Evolutionary conservation across 306 rosid species (phyloP).

Genomic region (Notholithocarpus densiflorus): DNA sequence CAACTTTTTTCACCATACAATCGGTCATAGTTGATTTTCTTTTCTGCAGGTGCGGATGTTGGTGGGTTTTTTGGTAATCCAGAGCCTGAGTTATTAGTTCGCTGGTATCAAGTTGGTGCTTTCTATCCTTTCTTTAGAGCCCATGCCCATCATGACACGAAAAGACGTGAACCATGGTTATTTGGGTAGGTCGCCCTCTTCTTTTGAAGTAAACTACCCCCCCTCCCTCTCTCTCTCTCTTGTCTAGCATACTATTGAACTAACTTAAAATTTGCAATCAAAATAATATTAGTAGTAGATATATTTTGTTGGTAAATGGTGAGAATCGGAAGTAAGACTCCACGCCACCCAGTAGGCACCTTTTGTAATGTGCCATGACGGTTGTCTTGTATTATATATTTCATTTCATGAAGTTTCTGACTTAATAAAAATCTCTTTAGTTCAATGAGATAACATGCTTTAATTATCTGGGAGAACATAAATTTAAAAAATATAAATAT

Average conservation of each 20-base stretch:
- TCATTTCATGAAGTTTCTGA: background rate
- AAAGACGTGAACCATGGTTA: constrained; percentile 97
- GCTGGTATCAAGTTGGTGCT: constrained; percentile 97
- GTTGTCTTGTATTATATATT: background rate
- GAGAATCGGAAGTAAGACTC: background rate
- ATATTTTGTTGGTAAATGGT: background rate
- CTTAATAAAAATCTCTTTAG: background rate
- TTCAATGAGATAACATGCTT: background rate
- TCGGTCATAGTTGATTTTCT: constrained; percentile 3
- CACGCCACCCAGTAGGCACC: background rate
- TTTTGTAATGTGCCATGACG: background rate
- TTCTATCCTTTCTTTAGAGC: constrained; percentile 90
- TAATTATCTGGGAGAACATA: background rate
- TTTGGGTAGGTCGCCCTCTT: constrained; percentile 71
- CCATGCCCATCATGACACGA: constrained; percentile 98
- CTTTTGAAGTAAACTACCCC: background rate
- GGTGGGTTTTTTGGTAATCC: constrained; percentile 98
- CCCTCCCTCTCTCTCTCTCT: too few relatives aligned
- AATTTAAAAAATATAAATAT: background rate
- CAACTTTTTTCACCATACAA: background rate
- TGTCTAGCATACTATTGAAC: too few relatives aligned
- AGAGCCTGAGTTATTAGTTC: constrained; percentile 86
- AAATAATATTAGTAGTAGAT: background rate
- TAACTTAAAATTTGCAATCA: background rate
- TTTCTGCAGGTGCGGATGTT: constrained; percentile 84